Percentiles rank a stretch among this genome's conserved stretches.
These are phyloP conservation scores for Sporothrix curviconia DNA, from an alignment of 2,329 filamentous ascomycete genomes.

Conservation along the genomic window DNA sequence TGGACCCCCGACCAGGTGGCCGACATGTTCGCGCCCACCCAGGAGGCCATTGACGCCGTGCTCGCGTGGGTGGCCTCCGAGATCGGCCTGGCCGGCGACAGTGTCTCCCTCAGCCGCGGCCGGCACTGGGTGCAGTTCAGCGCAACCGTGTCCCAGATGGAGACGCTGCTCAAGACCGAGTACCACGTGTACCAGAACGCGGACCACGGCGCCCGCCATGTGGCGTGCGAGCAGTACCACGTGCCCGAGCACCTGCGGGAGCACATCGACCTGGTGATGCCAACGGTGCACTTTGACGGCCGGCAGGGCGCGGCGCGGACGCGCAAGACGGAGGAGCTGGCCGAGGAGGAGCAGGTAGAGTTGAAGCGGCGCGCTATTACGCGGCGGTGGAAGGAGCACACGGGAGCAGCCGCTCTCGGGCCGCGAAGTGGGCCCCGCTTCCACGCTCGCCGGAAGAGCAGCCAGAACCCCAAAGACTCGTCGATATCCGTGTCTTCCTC, in stretches of 20 bases:
- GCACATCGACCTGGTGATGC: slow-evolving; percentile 37
- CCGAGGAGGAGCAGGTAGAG: slow-evolving; percentile 21
- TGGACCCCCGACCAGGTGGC: slow-evolving; percentile 38
- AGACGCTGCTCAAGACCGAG: slow-evolving; percentile 45
- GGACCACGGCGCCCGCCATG: slow-evolving; percentile 28
- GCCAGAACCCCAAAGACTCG: no score
- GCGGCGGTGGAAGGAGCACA: neutral
- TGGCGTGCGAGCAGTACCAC: slow-evolving; percentile 38
- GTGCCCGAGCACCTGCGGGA: slow-evolving; percentile 30
- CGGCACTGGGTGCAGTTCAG: slow-evolving; percentile 50
- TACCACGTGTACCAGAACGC: slow-evolving; percentile 45
- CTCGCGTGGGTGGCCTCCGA: slow-evolving; percentile 44
- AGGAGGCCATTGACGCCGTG: slow-evolving; percentile 43
- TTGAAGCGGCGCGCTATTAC: slow-evolving; percentile 22
- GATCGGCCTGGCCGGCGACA: slow-evolving; percentile 42
- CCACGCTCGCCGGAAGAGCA: neutral
- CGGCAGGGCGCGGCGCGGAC: slow-evolving; percentile 24
- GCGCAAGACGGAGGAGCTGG: slow-evolving; percentile 22
- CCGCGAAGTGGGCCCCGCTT: slow-evolving; percentile 4
- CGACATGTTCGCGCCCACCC: slow-evolving; percentile 36
- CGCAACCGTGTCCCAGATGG: slow-evolving; percentile 46
- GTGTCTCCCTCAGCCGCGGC: slow-evolving; percentile 44
- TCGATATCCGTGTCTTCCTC: neutral
- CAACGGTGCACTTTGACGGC: slow-evolving; percentile 34
- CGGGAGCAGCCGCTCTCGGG: neutral